Percentiles rank a stretch among this genome's conserved stretches.
phyloP scores from a whole-genome alignment of 306 rosid genomes.

The Luffa acutangula region DNA sequence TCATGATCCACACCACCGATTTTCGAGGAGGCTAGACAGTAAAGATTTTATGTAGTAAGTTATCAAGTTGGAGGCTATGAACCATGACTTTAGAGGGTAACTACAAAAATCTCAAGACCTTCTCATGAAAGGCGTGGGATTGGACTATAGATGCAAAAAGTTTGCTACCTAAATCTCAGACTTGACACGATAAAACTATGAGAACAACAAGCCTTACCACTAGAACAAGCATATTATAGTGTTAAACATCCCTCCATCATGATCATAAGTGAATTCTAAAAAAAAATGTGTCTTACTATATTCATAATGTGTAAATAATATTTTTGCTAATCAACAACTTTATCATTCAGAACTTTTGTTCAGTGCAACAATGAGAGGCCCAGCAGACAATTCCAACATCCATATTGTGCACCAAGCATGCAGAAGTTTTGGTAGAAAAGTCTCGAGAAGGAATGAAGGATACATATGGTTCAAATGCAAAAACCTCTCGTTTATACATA shows the following conservation, averaged over 20 bases:
- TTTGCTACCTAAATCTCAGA: background rate
- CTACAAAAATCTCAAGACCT: background rate
- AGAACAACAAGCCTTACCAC: background rate
- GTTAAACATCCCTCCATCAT: background rate
- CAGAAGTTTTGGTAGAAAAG: background rate
- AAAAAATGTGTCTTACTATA: background rate
- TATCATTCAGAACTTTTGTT: background rate
- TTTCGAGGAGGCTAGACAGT: background rate
- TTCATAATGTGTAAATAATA: background rate
- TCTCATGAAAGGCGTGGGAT: background rate
- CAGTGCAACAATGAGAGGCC: background rate
- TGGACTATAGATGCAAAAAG: background rate
- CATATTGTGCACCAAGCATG: background rate
- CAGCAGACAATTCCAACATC: background rate
- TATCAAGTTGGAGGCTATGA: background rate
- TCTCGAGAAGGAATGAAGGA: background rate
- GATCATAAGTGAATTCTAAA: background rate
- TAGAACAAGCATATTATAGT: background rate
- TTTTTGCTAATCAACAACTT: background rate
- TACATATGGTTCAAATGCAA: background rate
- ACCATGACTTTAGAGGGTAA: background rate
- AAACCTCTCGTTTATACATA: background rate
- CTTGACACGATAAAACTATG: background rate
- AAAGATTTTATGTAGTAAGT: background rate
- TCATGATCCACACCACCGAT: background rate